Conservation (phyloP, 1,139 yeast genomes). For the Pichia sp. region DNA sequence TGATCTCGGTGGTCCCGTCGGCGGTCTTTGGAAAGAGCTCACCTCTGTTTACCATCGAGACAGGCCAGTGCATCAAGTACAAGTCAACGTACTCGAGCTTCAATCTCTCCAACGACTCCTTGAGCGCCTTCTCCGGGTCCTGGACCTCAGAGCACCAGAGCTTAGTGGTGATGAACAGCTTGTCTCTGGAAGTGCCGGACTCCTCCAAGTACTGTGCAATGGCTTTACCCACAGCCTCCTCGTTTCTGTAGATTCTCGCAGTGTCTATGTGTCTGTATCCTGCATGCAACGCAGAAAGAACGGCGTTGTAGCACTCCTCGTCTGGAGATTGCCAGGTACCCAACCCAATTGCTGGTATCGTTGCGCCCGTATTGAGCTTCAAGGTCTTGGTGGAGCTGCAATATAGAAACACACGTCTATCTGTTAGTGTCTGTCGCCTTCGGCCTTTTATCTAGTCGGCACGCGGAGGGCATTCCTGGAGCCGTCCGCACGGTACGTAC, state of each 20-base stretch:
- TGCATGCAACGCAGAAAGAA: constrained; percentile 49
- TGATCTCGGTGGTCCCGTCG: constrained; percentile 41
- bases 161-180: constrained; percentile 46
- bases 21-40: constrained; percentile 35
- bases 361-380: constrained; percentile 18
- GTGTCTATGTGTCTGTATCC: constrained; percentile 61
- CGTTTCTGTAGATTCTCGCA: constrained; percentile 53
- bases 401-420: neutral
- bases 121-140: constrained; percentile 55
- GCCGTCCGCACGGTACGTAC: no score
- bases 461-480: no score
- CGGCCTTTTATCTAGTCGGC: no score
- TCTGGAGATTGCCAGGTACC: constrained; percentile 57
- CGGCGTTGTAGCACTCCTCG: constrained; percentile 59
- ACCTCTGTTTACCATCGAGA: constrained; percentile 44
- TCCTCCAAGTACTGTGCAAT: constrained; percentile 33
- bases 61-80: constrained; percentile 87
- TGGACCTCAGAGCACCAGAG: constrained; percentile 46
- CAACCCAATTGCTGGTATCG: constrained; percentile 55
- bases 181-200: constrained; percentile 40
- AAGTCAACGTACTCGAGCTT: constrained; percentile 80
- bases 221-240: constrained; percentile 50
- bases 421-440: neutral
- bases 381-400: constrained; percentile 6
- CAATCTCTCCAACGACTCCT: constrained; percentile 58